Conservation (phyloP, 2,329 filamentous ascomycete genomes). For the Pestalotiopsis sp. region DNA sequence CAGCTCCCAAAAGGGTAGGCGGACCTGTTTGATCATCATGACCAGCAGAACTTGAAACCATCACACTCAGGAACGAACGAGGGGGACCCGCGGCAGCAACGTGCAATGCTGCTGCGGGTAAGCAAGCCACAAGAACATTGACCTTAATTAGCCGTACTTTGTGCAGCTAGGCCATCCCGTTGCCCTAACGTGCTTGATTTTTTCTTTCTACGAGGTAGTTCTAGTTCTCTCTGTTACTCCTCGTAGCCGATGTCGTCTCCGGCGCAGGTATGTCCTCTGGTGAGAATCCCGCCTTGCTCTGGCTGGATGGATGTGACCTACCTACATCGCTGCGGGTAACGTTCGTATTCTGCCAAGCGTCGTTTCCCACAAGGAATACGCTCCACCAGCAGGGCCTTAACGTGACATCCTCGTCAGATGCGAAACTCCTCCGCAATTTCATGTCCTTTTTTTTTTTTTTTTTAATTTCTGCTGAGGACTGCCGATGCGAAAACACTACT, state of each 20-base stretch:
- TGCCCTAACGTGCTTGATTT: slow-evolving; percentile 1
- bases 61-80: slow-evolving; percentile 11
- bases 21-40: slow-evolving; percentile 15
- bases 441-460: neutral
- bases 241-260: neutral
- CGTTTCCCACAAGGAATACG: slow-evolving; percentile 3
- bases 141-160: neutral
- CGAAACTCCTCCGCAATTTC: slow-evolving; percentile 15
- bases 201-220: no score
- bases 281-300: neutral
- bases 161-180: slow-evolving; percentile 4
- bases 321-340: slow-evolving; percentile 4
- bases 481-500: neutral
- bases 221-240: neutral
- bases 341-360: slow-evolving; percentile 10
- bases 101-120: neutral
- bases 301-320: slow-evolving; percentile 1
- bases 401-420: slow-evolving; percentile 11
- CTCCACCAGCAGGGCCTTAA: slow-evolving; percentile 4
- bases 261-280: neutral
- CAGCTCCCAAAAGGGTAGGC: slow-evolving; percentile 11
- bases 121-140: neutral
- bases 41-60: slow-evolving; percentile 15
- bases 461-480: neutral
- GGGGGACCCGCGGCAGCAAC: neutral